A percentile compares a stretch with the other conserved stretches of the same genome.
phyloP scores from a whole-genome alignment of 768 basidiomycete species.

The Agaricus blazei region DNA sequence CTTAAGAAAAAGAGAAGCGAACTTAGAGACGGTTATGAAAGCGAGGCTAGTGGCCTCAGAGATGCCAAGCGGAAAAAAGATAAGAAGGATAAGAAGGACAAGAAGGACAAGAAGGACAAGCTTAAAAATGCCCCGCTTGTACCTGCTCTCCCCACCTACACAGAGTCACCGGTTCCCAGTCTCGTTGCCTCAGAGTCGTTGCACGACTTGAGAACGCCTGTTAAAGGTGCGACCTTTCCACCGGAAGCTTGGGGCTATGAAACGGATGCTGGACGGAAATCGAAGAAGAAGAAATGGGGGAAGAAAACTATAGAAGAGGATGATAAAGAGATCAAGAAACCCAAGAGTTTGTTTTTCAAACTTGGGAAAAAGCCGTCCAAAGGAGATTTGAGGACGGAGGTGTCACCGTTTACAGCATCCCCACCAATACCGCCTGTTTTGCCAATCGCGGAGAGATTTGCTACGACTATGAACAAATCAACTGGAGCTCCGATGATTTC shows the following conservation, averaged over 20 bases:
- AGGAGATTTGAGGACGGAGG: constrained; percentile 26
- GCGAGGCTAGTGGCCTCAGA: constrained; percentile 47
- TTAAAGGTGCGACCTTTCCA: constrained; percentile 12
- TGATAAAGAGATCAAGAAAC: constrained; percentile 23
- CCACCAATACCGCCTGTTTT: constrained; percentile 14
- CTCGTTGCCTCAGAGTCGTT: neutral
- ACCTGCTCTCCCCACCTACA: neutral
- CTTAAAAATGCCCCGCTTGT: constrained; percentile 3
- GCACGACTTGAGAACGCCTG: constrained; percentile 17
- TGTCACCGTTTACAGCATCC: constrained; percentile 23
- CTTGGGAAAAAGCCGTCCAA: constrained; percentile 35
- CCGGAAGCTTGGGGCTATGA: constrained; percentile 30
- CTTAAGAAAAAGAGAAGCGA: constrained; percentile 33
- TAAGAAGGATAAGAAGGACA: constrained; percentile 17
- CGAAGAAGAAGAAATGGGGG: constrained; percentile 12
- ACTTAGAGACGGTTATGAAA: constrained; percentile 43
- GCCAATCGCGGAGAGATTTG: constrained; percentile 45
- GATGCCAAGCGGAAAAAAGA: constrained; percentile 27
- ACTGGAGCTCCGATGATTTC: constrained; percentile 4
- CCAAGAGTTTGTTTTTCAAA: constrained; percentile 39
- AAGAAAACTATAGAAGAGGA: constrained; percentile 4
- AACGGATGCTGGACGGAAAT: constrained; percentile 31
- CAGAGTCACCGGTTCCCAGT: neutral
- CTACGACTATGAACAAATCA: constrained; percentile 24
- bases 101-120: constrained; percentile 14